phyloP scores from a whole-genome alignment of 2,329 filamentous ascomycete species.

The Colletotrichum costaricense region DNA sequence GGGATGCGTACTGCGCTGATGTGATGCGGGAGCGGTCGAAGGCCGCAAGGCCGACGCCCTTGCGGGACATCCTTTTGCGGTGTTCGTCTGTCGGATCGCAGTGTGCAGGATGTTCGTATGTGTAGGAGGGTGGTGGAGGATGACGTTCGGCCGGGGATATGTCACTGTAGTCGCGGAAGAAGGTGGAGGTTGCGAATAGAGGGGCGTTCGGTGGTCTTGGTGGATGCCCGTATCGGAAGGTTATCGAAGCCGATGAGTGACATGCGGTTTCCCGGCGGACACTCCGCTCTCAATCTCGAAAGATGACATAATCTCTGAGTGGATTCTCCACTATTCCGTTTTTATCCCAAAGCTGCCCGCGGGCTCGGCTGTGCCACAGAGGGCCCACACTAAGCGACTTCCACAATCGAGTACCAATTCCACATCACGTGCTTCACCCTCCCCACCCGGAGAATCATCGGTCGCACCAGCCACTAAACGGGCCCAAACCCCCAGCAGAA shows the following conservation, averaged over 20 bases:
- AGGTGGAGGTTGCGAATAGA: conserved; percentile 3
- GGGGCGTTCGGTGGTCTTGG: conserved; percentile 2
- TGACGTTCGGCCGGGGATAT: background rate
- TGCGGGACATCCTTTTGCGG: conserved; percentile 71
- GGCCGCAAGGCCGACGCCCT: conserved; percentile 90
- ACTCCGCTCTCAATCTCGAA: background rate
- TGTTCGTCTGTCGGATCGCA: background rate
- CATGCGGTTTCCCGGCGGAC: background rate
- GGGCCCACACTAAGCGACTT: background rate
- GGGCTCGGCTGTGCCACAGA: background rate
- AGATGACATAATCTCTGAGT: conserved; percentile 26
- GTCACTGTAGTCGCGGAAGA: background rate
- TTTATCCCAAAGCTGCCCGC: background rate
- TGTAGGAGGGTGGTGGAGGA: background rate
- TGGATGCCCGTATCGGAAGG: conserved; percentile 7
- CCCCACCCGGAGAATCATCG: conserved; percentile 22
- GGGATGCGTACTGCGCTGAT: conserved; percentile 88
- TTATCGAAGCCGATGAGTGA: conserved; percentile 13
- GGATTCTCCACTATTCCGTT: background rate
- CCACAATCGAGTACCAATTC: background rate
- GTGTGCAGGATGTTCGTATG: background rate
- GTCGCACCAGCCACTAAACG: conserved; percentile 4
- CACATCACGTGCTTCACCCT: conserved; percentile 17
- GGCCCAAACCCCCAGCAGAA: conserved; percentile 12
- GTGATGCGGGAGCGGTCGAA: conserved; percentile 88